These are phyloP conservation scores for Thraustotheca clavata DNA, from an alignment of 352 stramenopile genomes.

Conservation along the genomic window DNA sequence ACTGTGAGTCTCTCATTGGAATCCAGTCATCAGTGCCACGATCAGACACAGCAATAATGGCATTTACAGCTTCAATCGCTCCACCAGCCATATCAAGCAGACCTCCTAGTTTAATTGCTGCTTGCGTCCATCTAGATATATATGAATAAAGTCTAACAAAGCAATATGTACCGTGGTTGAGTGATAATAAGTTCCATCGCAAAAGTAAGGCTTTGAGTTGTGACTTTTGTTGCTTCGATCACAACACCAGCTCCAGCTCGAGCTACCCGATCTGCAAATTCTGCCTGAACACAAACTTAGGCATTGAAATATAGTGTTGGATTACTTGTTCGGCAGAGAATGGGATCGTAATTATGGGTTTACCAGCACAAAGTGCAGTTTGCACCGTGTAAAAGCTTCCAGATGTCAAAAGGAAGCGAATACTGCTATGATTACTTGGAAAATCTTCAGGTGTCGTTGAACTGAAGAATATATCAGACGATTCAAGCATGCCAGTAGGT, in stretches of 20 bases:
- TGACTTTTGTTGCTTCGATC: slow-evolving; percentile 17
- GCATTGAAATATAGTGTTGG: neutral
- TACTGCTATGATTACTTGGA: slow-evolving; percentile 35
- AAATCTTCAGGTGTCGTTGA: neutral
- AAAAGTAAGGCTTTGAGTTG: neutral
- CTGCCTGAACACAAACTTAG: slow-evolving; percentile 27
- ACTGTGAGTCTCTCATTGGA: slow-evolving; percentile 47
- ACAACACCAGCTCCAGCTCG: slow-evolving; percentile 39
- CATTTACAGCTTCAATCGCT: slow-evolving; percentile 38
- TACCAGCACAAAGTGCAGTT: slow-evolving; percentile 45
- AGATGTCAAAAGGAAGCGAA: slow-evolving; percentile 43
- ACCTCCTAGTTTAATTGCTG: slow-evolving; percentile 41
- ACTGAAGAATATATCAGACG: slow-evolving; percentile 16
- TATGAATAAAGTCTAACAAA: neutral
- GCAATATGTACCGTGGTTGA: slow-evolving; percentile 6
- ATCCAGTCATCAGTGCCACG: slow-evolving; percentile 45
- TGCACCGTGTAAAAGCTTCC: slow-evolving; percentile 51
- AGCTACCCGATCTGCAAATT: slow-evolving; percentile 51
- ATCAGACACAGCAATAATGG: slow-evolving; percentile 43
- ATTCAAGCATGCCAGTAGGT: neutral
- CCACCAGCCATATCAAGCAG: slow-evolving; percentile 56
- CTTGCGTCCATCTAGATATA: slow-evolving; percentile 26
- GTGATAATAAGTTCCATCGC: slow-evolving; percentile 11
- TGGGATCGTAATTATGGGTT: slow-evolving; percentile 60
- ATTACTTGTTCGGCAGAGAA: slow-evolving; percentile 60